Evolutionary conservation across 768 basidiomycete genomes (phyloP).

Genomic region (Collybia sordida): DNA sequence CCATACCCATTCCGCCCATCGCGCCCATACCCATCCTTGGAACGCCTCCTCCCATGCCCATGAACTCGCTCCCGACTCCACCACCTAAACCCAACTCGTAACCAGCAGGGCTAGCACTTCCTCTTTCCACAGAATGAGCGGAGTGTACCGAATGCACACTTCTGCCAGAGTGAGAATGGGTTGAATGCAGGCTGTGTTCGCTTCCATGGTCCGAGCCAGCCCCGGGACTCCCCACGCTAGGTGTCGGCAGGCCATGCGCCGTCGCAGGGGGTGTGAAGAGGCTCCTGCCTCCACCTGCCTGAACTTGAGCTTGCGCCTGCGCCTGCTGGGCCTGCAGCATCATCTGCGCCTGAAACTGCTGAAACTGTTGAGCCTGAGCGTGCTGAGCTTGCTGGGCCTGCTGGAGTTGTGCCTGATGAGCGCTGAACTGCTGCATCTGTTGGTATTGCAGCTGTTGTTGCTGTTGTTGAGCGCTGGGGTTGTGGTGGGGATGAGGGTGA

Average conservation of each 20-base stretch:
- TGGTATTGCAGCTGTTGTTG: constrained; percentile 9
- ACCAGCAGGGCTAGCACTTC: constrained; percentile 9
- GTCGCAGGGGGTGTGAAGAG: constrained; percentile 43
- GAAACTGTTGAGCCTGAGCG: constrained; percentile 11
- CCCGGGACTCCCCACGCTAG: constrained; percentile 1
- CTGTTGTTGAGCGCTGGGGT: constrained; percentile 2
- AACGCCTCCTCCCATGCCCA: constrained; percentile 9
- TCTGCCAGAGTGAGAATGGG: neutral
- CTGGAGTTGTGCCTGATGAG: constrained; percentile 9
- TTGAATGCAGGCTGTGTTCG: constrained; percentile 1
- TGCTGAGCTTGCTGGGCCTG: constrained; percentile 15
- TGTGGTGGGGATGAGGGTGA: no score
- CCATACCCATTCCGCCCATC: constrained; percentile 11
- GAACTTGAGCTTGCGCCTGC: no score
- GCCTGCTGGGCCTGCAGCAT: constrained; percentile 29
- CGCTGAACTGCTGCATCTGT: constrained; percentile 5
- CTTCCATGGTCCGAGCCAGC: neutral
- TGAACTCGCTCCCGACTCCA: constrained; percentile 5
- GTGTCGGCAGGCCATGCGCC: constrained; percentile 33
- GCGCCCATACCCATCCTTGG: constrained; percentile 14
- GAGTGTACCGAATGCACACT: constrained; percentile 2
- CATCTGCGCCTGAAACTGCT: constrained; percentile 19
- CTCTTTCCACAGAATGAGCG: neutral
- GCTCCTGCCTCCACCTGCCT: constrained; percentile 10
- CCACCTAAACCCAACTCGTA: constrained; percentile 18